These are phyloP conservation scores for Phytophthora tubulina DNA, from an alignment of 352 stramenopile species.

Conservation along the genomic window DNA sequence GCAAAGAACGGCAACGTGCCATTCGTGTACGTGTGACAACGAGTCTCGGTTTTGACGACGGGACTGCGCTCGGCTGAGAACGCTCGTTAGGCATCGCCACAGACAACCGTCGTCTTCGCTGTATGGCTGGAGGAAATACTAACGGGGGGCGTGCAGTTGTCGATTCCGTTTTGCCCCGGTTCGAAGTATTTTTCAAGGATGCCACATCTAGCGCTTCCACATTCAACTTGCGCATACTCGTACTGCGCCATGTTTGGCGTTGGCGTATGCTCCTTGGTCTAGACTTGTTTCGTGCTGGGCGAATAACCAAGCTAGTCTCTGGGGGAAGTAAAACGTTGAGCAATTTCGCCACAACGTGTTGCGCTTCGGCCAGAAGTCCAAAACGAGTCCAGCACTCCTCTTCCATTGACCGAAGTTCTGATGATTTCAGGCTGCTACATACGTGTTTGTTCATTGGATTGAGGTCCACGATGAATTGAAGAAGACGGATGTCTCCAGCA, in stretches of 20 bases:
- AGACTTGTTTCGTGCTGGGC: slow-evolving; percentile 3
- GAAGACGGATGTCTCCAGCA: slow-evolving; percentile 20
- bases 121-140: too few species aligned
- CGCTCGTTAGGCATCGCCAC: background rate
- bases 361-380: slow-evolving; percentile 49
- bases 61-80: background rate
- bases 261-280: background rate
- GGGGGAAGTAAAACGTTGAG: slow-evolving; percentile 16
- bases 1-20: slow-evolving; percentile 61
- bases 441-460: slow-evolving; percentile 56
- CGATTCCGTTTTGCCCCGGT: background rate
- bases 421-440: too few species aligned
- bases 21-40: slow-evolving; percentile 33
- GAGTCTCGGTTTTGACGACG: slow-evolving; percentile 7
- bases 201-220: slow-evolving; percentile 3
- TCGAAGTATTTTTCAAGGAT: background rate
- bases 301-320: background rate
- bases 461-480: slow-evolving; percentile 63
- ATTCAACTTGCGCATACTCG: background rate
- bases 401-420: too few species aligned
- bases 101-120: slow-evolving; percentile 9
- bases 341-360: slow-evolving; percentile 36
- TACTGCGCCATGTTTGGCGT: background rate
- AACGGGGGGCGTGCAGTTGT: background rate
- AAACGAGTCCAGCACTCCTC: slow-evolving; percentile 74